Conservation (phyloP, 2,329 filamentous ascomycete genomes). For the Hypocreales sp. region DNA sequence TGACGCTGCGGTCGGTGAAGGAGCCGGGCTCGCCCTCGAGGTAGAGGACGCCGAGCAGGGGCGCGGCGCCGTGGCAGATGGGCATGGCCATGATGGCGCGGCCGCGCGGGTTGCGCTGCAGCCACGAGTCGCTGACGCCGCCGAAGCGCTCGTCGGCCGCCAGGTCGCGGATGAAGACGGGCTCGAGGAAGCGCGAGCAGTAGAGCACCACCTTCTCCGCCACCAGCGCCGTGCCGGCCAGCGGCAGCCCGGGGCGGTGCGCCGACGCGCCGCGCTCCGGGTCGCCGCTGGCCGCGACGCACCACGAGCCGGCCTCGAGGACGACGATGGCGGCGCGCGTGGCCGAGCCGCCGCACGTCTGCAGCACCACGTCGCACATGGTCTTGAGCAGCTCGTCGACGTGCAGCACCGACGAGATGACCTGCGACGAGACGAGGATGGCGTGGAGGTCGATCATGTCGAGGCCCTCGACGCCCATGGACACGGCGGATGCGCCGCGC, state of each 20-base stretch:
- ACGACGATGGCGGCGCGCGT: slow-evolving; percentile 61
- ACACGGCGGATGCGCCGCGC: too few species aligned
- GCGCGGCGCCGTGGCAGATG: slow-evolving; percentile 56
- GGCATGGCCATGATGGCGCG: slow-evolving; percentile 69
- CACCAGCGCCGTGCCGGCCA: slow-evolving; percentile 52
- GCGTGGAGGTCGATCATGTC: slow-evolving; percentile 74
- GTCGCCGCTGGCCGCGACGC: slow-evolving; percentile 57
- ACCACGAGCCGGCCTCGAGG: slow-evolving; percentile 52
- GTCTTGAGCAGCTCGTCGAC: slow-evolving; percentile 64
- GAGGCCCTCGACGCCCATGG: slow-evolving; percentile 44
- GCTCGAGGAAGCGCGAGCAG: slow-evolving; percentile 60
- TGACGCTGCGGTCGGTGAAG: slow-evolving; percentile 60
- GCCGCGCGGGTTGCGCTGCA: slow-evolving; percentile 51
- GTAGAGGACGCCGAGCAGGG: slow-evolving; percentile 59
- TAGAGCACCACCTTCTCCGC: slow-evolving; percentile 65
- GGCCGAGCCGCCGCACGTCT: slow-evolving; percentile 57
- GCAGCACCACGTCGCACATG: slow-evolving; percentile 68
- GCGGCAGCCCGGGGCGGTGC: slow-evolving; percentile 47
- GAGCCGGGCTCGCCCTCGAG: slow-evolving; percentile 60
- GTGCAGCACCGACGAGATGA: slow-evolving; percentile 64
- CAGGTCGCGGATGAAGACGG: slow-evolving; percentile 59
- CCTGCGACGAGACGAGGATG: slow-evolving; percentile 63
- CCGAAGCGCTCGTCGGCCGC: slow-evolving; percentile 64
- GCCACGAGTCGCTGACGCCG: slow-evolving; percentile 55
- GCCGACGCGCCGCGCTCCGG: slow-evolving; percentile 56